phyloP scores from a whole-genome alignment of 148 eudicot genomes.

The Selenicereus undatus region DNA sequence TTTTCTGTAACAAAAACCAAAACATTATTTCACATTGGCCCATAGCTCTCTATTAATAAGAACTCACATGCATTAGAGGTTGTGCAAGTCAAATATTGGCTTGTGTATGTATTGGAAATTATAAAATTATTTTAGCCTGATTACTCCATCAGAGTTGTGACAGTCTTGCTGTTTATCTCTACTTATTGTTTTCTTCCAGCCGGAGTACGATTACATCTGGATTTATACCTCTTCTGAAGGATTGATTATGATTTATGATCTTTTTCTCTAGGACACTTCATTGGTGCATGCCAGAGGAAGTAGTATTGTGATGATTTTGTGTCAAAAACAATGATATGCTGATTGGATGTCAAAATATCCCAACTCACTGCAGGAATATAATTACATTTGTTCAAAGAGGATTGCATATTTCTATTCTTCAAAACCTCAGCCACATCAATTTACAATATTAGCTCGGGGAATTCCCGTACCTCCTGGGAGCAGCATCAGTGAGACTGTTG shows the following conservation, averaged over 20 bases:
- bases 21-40: background rate
- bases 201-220: background rate
- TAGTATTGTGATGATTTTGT: background rate
- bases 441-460: constrained; percentile 44
- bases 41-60: background rate
- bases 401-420: constrained; percentile 38
- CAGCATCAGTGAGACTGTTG: constrained; percentile 38
- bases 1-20: background rate
- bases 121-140: background rate
- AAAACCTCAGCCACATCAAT: constrained; percentile 45
- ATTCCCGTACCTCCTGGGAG: constrained; percentile 41
- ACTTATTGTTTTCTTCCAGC: background rate
- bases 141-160: background rate
- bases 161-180: background rate
- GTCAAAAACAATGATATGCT: constrained; percentile 12
- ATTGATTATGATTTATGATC: background rate
- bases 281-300: constrained; percentile 3
- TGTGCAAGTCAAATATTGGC: background rate
- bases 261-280: constrained; percentile 4
- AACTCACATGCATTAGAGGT: background rate
- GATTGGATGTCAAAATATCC: constrained; percentile 5
- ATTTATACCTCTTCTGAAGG: background rate
- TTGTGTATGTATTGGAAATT: constrained; percentile 2
- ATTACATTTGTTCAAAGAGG: constrained; percentile 41
- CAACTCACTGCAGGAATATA: constrained; percentile 40